Conservation (phyloP, 331 rosid species). For the Dryas integrifolia region DNA sequence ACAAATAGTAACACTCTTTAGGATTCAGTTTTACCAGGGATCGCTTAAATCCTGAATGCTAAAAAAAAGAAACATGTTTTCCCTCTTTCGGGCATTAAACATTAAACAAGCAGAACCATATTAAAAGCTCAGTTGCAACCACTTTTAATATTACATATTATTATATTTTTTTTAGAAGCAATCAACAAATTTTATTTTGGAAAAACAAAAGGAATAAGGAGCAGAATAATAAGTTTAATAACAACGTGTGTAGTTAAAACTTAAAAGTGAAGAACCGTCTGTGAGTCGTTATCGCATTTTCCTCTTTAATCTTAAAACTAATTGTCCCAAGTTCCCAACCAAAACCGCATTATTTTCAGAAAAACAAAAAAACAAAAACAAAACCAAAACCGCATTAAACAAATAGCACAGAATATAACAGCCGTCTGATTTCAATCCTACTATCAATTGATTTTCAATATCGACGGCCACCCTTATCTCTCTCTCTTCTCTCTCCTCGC, state of each 20-base stretch:
- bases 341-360: not conserved
- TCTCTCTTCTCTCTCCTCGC: constrained; percentile 32
- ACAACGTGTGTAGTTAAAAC: not conserved
- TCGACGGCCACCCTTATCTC: constrained; percentile 32
- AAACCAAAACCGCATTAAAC: constrained; percentile 13
- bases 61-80: too few relatives aligned
- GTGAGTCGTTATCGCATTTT: not conserved
- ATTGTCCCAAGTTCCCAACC: not conserved
- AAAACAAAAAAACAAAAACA: not conserved
- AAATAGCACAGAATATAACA: not conserved
- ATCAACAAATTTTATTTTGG: too few relatives aligned
- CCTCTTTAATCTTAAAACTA: not conserved
- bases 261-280: not conserved
- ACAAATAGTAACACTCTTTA: too few relatives aligned
- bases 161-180: too few relatives aligned
- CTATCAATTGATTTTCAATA: not conserved
- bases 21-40: too few relatives aligned
- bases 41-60: too few relatives aligned
- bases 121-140: too few relatives aligned
- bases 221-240: not conserved
- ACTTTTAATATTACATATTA: too few relatives aligned
- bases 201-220: too few relatives aligned
- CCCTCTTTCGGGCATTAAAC: too few relatives aligned
- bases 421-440: constrained; percentile 32
- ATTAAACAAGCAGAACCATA: too few relatives aligned